These are phyloP conservation scores for Botrytis porri DNA, from an alignment of 2,329 filamentous ascomycete species.

Conservation along the genomic window DNA sequence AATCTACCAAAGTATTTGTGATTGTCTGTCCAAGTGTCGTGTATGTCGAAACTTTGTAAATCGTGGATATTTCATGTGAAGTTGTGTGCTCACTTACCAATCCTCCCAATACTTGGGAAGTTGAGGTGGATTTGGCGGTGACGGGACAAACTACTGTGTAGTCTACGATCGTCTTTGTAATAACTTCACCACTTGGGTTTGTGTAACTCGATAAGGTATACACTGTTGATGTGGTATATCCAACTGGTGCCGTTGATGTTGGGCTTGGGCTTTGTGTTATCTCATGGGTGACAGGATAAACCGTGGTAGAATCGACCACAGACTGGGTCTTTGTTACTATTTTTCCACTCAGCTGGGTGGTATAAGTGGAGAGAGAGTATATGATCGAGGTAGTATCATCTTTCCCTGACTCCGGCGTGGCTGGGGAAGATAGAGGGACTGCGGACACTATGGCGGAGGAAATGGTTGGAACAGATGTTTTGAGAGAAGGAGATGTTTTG, in stretches of 20 bases:
- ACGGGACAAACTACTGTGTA: not conserved
- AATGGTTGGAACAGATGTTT: not conserved
- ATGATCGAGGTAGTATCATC: not conserved
- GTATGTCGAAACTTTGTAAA: not conserved
- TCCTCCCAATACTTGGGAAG: not conserved
- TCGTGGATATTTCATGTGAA: not conserved
- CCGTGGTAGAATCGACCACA: not conserved
- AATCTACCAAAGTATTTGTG: not conserved
- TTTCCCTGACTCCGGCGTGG: not conserved
- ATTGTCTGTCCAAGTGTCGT: not conserved
- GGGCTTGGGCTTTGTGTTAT: not conserved
- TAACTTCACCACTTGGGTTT: not conserved
- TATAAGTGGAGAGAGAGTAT: not conserved
- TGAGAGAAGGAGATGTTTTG: not conserved
- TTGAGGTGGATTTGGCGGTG: not conserved
- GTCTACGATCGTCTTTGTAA: not conserved
- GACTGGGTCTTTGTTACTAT: not conserved
- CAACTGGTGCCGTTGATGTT: not conserved
- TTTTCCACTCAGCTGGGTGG: not conserved
- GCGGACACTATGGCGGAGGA: not conserved
- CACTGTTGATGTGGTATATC: not conserved
- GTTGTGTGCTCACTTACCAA: not conserved
- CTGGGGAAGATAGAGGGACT: not conserved
- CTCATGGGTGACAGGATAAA: not conserved
- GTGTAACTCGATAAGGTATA: not conserved